Base-by-base conservation (phyloP, 2,329 filamentous ascomycete species). In the Beauveria caledonica region DNA sequence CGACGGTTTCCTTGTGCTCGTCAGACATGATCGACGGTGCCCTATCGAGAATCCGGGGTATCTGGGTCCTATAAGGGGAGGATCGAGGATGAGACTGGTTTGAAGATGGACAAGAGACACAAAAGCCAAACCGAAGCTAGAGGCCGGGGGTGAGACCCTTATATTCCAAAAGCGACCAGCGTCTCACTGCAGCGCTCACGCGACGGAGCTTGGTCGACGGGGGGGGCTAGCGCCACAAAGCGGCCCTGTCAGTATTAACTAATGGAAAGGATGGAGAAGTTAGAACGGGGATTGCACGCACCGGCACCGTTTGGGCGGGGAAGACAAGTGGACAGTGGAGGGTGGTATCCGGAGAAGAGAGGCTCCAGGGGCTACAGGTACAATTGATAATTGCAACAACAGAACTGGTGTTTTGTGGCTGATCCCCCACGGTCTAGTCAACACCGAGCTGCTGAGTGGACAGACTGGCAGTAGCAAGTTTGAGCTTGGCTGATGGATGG, bases 331-430 rank as follows among this genome's bases (percentile, higher is more conserved):
- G 58, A 49, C 42, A 55, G 52, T 61, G 60, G 60, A 61, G 60
- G 60, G 60, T 61, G 53, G 60, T 61, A 61, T 61, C 60, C 53
- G 59, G 59, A 57, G 45, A 51, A 57, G 46, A 56, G 40, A 60
- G 59, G 39, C 33, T 51, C 44, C 52, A 56, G 51, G 40, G 59
- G 50, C 42, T 48, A 11, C 39, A n/a, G n/a, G n/a, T n/a, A n/a
- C 42, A 40, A 17, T n/a, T 9, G 55, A 59, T 53, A 60, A 59
- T 53, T 60, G 51, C 45, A 60, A 60, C 59, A 55, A 60, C 39
- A 51, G 52, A 36, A 48, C 48, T 59, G 50, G 54, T 45, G 50
- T 9, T 13, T 60, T 54, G 58, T 60, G 59, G 59, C 59, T 51
- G 51, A 39, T 19, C 27, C 27, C n/a, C 29, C 36, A 33, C 27